phyloP scores from a whole-genome alignment of 352 stramenopile genomes.

The Albugo laibachii region DNA sequence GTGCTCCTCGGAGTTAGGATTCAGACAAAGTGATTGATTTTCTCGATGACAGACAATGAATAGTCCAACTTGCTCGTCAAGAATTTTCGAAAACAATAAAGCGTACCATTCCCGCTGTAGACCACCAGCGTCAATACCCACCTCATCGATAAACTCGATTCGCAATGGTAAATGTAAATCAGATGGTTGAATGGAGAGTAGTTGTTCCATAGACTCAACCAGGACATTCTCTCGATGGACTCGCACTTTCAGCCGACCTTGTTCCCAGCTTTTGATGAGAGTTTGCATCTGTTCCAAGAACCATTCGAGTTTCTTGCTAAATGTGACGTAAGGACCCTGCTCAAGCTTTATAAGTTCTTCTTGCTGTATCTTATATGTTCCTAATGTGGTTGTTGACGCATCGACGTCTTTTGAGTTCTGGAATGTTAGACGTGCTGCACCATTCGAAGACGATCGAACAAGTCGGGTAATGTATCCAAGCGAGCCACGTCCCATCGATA shows the following conservation, averaged over 20 bases:
- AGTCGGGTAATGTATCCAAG: constrained; percentile 51
- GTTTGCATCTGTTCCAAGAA: constrained; percentile 56
- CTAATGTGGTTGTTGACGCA: constrained; percentile 28
- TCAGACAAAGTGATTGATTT: constrained; percentile 51
- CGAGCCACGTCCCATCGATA: constrained; percentile 16
- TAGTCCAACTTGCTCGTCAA: constrained; percentile 42
- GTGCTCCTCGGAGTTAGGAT: constrained; percentile 50
- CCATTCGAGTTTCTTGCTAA: constrained; percentile 67
- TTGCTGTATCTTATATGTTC: constrained; percentile 30
- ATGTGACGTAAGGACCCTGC: constrained; percentile 37
- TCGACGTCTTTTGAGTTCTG: constrained; percentile 37
- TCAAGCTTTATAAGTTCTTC: constrained; percentile 42
- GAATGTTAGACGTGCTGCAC: constrained; percentile 33
- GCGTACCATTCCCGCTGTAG: constrained; percentile 69
- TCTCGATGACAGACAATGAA: constrained; percentile 59
- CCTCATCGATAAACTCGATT: constrained; percentile 74
- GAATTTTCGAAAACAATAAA: constrained; percentile 46
- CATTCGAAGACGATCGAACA: constrained; percentile 39
- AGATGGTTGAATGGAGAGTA: constrained; percentile 46
- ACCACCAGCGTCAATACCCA: constrained; percentile 53
- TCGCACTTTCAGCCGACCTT: constrained; percentile 66
- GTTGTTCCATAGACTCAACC: constrained; percentile 63
- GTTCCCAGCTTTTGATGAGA: constrained; percentile 46
- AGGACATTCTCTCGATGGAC: constrained; percentile 54
- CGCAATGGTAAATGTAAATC: constrained; percentile 63